Evolutionary conservation across 1,284 basidiomycete species (phyloP).

Genomic region (Phylloboletellus chloephorus): DNA sequence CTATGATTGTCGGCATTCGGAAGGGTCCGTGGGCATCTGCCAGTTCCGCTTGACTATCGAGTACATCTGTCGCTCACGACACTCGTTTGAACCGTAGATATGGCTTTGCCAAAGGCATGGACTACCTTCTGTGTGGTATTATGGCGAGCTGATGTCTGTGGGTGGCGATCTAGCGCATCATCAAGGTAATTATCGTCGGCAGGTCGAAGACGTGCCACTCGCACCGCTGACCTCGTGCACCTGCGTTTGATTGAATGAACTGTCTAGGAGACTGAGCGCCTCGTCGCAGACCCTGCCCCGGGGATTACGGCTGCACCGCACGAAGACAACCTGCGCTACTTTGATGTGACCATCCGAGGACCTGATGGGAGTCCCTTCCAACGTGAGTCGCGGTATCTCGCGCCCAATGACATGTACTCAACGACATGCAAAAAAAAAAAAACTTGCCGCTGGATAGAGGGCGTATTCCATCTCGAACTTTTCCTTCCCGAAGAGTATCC

Average conservation of each 20-base stretch:
- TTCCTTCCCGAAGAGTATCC: constrained; percentile 99
- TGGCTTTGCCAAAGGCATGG: constrained; percentile 30
- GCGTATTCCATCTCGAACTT: constrained; percentile 91
- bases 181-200: constrained; percentile 40
- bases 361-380: constrained; percentile 94
- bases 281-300: constrained; percentile 92
- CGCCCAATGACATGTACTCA: background rate
- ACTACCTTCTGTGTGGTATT: background rate
- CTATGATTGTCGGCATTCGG: constrained; percentile 18
- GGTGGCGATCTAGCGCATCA: constrained; percentile 43
- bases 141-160: constrained; percentile 13
- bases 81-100: constrained; percentile 17
- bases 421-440: too few relatives aligned
- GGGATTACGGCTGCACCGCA: constrained; percentile 93
- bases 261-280: constrained; percentile 89
- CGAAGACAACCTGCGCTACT: constrained; percentile 97
- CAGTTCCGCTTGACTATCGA: constrained; percentile 15
- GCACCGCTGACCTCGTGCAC: constrained; percentile 19
- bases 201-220: constrained; percentile 14
- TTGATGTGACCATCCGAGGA: constrained; percentile 95
- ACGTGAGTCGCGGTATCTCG: constrained; percentile 48
- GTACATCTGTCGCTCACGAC: constrained; percentile 16
- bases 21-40: constrained; percentile 2
- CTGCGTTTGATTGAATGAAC: constrained; percentile 4
- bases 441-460: constrained; percentile 52